Evolutionary conservation across 495 filamentous ascomycete species (phyloP), one percentile per base, ranked within the genome.

Genomic region (Chaetomium cochliodes): DNA sequence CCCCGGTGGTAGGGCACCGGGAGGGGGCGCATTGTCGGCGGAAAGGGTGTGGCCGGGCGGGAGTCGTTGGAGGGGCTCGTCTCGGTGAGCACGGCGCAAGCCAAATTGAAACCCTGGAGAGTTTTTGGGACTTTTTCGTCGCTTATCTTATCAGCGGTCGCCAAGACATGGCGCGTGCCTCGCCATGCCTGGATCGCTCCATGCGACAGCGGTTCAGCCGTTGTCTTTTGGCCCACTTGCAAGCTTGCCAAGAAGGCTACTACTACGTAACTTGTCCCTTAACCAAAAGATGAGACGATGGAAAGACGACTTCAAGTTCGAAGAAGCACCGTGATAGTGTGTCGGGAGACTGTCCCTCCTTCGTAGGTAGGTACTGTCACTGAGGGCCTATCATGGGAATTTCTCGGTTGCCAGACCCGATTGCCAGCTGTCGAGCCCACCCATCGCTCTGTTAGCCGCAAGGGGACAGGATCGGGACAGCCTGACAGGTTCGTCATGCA

Each of bases 221-320:
- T 37, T 55, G 30, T 72, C 68, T 72, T 70, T 20, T 53, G 39
- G 58, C 26, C 49, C 30, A 28, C 46, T 15, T 15, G 2, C 8
- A 41, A 41, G 39, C 9, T 41, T 16, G 41, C 12, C 16, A 39
- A 37, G 46, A 47, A 25, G 15, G 47, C 15, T 25, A 25, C 20
- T 11, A 12, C n/a, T n/a, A n/a, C n/a, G n/a, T n/a, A n/a, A n/a
- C n/a, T n/a, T n/a, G n/a, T n/a, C n/a, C n/a, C n/a, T n/a, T n/a
- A n/a, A n/a, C n/a, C n/a, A 5, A 20, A 26, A 52, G 20, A 25
- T 13, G 49, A 26, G 25, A 2, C 8, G 49, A 52, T 16, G 49
- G 23, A 26, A 52, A 25, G 23, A 50, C 2, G 44, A n/a, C 44
- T 22, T 11, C n/a, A n/a, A n/a, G n/a, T n/a, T 13, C 18, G 56